phyloP scores from a whole-genome alignment of 2,329 filamentous ascomycete genomes.

The Chrysoporthe cubensis region DNA sequence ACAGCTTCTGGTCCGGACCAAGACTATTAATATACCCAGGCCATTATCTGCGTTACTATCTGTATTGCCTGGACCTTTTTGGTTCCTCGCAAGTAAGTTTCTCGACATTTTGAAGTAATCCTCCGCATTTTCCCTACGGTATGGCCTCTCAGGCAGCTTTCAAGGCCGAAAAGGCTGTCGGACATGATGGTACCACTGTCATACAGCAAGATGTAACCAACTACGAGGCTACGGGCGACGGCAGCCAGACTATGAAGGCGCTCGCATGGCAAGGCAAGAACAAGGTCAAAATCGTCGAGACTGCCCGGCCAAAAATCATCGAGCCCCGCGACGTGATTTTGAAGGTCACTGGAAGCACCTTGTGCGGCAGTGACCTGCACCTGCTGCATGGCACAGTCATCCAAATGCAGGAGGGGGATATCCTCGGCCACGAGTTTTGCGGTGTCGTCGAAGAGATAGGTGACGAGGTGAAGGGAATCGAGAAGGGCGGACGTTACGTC shows the following conservation, averaged over 20 bases:
- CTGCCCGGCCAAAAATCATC: constrained; percentile 71
- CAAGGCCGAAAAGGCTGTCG: constrained; percentile 66
- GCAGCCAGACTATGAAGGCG: constrained; percentile 73
- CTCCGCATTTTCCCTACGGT: neutral
- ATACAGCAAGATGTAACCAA: constrained; percentile 72
- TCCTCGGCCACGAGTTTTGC: constrained; percentile 67
- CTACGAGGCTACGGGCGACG: constrained; percentile 53
- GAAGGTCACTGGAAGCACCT: constrained; percentile 69
- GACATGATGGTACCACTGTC: constrained; percentile 67
- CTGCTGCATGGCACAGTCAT: constrained; percentile 61
- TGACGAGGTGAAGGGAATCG: constrained; percentile 53
- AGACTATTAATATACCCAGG: no score
- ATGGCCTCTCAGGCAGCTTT: constrained; percentile 72
- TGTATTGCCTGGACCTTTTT: neutral
- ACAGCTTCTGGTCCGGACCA: no score
- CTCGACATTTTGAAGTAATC: no score
- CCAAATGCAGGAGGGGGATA: constrained; percentile 66
- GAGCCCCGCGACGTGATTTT: constrained; percentile 79
- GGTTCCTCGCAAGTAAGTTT: no score
- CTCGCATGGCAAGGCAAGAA: constrained; percentile 84
- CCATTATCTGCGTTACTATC: no score
- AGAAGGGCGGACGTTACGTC: constrained; percentile 72
- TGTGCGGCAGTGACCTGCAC: constrained; percentile 64
- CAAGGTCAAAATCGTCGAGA: constrained; percentile 70
- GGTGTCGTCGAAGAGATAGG: constrained; percentile 62